A percentile compares a stretch with the other conserved stretches of the same genome.
Evolutionary conservation across 805 yeast genomes (phyloP).

Genomic region (Schizosaccharomyces cryophilus): DNA sequence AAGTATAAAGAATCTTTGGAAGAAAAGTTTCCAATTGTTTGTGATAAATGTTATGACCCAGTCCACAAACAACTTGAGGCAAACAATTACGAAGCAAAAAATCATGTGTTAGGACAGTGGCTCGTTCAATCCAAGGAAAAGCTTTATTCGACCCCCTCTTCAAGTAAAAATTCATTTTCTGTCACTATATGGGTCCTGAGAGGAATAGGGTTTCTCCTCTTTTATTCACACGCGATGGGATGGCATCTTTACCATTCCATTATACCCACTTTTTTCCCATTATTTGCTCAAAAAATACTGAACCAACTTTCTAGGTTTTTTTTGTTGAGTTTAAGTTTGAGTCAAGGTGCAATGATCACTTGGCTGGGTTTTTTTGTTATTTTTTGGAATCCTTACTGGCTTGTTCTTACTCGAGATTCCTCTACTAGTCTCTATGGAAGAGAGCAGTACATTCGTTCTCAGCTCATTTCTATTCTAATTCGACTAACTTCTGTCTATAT

Average conservation of each 20-base stretch:
- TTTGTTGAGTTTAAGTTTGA: not conserved
- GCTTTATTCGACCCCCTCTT: not conserved
- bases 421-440: not conserved
- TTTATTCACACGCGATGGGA: not conserved
- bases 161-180: not conserved
- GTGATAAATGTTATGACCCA: constrained; percentile 4
- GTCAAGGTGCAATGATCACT: not conserved
- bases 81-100: constrained; percentile 6
- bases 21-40: constrained; percentile 5
- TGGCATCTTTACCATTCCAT: not conserved
- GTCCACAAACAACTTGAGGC: constrained; percentile 4
- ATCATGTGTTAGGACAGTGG: constrained; percentile 5
- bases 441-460: not conserved
- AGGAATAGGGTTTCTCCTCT: not conserved
- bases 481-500: not conserved
- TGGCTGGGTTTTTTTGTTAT: not conserved
- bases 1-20: constrained; percentile 4
- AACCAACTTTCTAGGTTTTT: not conserved
- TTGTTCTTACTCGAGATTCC: not conserved
- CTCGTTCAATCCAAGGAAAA: not conserved
- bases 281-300: not conserved
- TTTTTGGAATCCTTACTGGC: not conserved
- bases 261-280: not conserved
- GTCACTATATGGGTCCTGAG: not conserved
- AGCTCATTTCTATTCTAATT: not conserved